Evolutionary conservation across 2,329 filamentous ascomycete species (phyloP).

Genomic region (Emmonsia crescens): DNA sequence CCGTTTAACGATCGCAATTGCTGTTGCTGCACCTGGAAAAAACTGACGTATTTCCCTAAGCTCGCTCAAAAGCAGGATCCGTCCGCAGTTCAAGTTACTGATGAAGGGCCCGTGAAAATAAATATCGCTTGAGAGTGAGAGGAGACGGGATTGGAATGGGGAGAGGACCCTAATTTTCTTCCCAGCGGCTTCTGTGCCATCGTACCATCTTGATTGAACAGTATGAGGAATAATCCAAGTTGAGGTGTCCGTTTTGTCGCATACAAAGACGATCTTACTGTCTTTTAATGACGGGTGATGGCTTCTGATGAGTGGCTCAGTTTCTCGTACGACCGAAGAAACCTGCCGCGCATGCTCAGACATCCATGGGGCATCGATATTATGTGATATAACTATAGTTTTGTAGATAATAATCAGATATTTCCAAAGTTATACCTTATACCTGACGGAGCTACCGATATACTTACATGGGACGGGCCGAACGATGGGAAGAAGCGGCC

Average conservation of each 20-base stretch:
- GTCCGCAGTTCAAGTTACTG: neutral
- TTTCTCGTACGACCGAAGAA: neutral
- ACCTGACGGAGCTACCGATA: neutral
- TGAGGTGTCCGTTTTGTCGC: neutral
- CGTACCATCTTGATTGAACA: neutral
- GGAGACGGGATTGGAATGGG: neutral
- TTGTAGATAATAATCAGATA: neutral
- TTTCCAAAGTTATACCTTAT: too few relatives aligned
- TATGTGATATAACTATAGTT: neutral
- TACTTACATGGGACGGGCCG: neutral
- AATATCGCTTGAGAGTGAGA: neutral
- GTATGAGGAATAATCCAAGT: neutral
- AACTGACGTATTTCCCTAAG: neutral
- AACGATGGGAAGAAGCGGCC: neutral
- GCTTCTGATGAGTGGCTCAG: neutral
- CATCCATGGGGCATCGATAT: neutral
- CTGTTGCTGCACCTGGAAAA: neutral
- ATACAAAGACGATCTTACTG: neutral
- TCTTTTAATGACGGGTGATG: neutral
- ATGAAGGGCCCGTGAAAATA: neutral
- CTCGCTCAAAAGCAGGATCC: neutral
- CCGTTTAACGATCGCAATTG: neutral
- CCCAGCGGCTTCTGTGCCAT: neutral
- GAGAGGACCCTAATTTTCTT: neutral
- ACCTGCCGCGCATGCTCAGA: neutral